phyloP scores from a whole-genome alignment of 305 asterid species.

The Caryopteris hybrid region DNA sequence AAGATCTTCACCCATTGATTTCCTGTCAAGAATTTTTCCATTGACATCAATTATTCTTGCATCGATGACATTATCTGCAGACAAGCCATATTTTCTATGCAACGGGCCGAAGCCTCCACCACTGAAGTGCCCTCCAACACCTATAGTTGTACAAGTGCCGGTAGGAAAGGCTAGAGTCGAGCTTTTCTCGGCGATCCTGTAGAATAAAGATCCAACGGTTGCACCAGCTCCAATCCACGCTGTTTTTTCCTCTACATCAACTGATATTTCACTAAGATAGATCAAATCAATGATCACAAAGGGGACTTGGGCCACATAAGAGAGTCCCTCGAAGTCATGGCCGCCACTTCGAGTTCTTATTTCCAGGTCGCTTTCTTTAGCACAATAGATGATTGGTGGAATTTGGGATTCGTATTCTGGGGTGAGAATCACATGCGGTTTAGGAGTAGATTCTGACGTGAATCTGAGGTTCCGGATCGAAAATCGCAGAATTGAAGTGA shows the following conservation, averaged over 20 bases:
- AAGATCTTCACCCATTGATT: background rate
- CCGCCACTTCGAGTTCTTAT: constrained; percentile 33
- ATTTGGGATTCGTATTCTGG: constrained; percentile 23
- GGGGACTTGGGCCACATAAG: constrained; percentile 1
- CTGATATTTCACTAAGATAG: constrained; percentile 3
- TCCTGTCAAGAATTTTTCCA: background rate
- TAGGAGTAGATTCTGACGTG: background rate
- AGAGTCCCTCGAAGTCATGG: constrained; percentile 29
- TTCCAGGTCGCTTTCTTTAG: constrained; percentile 9
- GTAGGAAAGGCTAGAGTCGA: constrained; percentile 25
- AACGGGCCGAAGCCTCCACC: constrained; percentile 31
- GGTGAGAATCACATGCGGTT: constrained; percentile 16
- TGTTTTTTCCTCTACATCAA: background rate
- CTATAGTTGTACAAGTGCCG: constrained; percentile 24
- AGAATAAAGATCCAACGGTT: constrained; percentile 25
- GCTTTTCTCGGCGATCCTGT: constrained; percentile 17
- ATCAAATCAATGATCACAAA: constrained; percentile 27
- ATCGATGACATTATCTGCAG: background rate
- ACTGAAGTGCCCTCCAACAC: constrained; percentile 27
- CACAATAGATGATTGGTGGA: constrained; percentile 8
- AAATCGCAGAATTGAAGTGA: background rate
- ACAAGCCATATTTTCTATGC: constrained; percentile 14
- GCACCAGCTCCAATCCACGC: constrained; percentile 31
- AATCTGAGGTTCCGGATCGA: constrained; percentile 19
- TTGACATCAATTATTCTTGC: background rate